Conservation (phyloP, 441 rosid genomes). For the Erodium moschatum region DNA sequence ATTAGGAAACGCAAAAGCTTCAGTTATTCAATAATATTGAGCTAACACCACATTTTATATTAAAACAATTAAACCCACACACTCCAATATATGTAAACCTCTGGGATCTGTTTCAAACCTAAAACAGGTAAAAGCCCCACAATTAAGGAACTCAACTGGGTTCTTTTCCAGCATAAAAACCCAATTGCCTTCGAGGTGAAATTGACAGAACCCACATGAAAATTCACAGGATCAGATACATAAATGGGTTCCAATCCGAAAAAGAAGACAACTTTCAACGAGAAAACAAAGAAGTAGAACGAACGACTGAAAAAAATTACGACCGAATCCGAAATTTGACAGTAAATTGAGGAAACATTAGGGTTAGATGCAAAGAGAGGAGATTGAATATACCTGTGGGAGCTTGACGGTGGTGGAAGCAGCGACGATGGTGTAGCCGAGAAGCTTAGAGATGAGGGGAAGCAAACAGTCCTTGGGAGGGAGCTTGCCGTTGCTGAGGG, state of each 20-base stretch:
- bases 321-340: not conserved
- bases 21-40: not conserved
- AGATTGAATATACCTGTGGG: conserved; percentile 57
- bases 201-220: conserved; percentile 1
- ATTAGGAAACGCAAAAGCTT: not conserved
- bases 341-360: not conserved
- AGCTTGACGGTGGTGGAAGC: conserved; percentile 93
- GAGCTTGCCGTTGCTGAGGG: conserved; percentile 46
- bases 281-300: too few species aligned
- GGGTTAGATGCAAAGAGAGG: not conserved
- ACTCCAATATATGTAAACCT: not conserved
- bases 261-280: not conserved
- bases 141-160: not conserved
- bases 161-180: not conserved
- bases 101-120: not conserved
- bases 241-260: not conserved
- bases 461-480: conserved; percentile 72
- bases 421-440: conserved; percentile 79
- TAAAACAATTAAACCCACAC: not conserved
- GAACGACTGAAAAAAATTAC: not conserved
- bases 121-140: not conserved
- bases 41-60: not conserved
- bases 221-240: not conserved
- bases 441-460: conserved; percentile 77
- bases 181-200: not conserved